Evolutionary conservation across 257 asterid genomes (phyloP), one percentile per base, ranked within the genome.

Genomic region (Nemophila menziesii): DNA sequence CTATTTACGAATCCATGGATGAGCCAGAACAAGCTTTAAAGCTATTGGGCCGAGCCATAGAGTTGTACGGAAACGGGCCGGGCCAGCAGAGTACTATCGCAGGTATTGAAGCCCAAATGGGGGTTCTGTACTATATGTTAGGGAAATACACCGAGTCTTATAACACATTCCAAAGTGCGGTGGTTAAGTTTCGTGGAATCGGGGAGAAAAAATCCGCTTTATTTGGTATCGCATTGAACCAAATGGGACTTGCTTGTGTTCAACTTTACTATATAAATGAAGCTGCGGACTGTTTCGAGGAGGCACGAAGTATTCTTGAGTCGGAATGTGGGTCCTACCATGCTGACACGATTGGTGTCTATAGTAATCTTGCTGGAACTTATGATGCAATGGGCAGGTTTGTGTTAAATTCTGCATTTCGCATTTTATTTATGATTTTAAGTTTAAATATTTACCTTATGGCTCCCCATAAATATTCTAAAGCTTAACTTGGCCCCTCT

Each of bases 311-410:
- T 22, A 51, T 74, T 27, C 49, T 78, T 26, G 89, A 78, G 63
- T 63, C 65, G 0, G 78, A 70, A 56, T 71, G 71, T 8, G 89
- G 89, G 21, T 73, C 75, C 0, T 68, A 52, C 45, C 82, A 78
- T 52, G 71, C 75, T 18, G 89, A 74, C 43, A 78, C 80, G 0
- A 41, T 78, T 11, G 83, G 80, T 18, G 83, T 78, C 44, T 78
- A 74, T 49, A 70, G 89, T 65, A 78, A 78, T 62, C 82, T 78
- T 48, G 89, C 83, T 0, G 83, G 89, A 11, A 74, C 78, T 5
- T 78, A 78, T 61, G 89, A 78, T 60, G 89, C 89, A 51, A 59
- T 41, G 46, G 46, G 46, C 20, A 41, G 46, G 46, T 41, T 17
- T 17, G 5, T 7, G 7, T 22, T 17, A 40, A 10, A 3, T 3